Percentiles rank a stretch among this genome's conserved stretches.
Evolutionary conservation across 805 yeast genomes (phyloP).

Genomic region (Cyberlindnera galapagoensis): DNA sequence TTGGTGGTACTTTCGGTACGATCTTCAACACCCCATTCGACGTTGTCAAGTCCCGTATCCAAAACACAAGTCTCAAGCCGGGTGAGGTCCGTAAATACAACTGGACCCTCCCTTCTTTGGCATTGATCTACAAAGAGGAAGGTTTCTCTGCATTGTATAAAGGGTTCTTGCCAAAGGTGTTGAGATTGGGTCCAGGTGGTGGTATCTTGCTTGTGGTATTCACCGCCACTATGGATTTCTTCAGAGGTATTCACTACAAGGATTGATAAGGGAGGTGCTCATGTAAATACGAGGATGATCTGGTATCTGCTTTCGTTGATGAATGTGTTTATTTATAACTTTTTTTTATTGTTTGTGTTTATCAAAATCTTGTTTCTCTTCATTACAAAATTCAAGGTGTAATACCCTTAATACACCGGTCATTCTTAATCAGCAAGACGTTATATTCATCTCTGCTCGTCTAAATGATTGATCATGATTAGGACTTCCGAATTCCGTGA

Average conservation of each 20-base stretch:
- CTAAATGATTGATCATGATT: too few species aligned
- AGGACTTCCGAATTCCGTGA: too few species aligned
- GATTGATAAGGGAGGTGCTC: too few species aligned
- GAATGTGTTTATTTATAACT: too few species aligned
- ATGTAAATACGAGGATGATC: too few species aligned
- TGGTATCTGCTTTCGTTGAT: too few species aligned
- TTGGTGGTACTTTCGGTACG: conserved; percentile 98
- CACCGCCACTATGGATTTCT: conserved; percentile 90
- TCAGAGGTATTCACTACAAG: conserved; percentile 40
- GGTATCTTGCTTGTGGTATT: conserved; percentile 97
- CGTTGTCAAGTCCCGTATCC: conserved; percentile 95
- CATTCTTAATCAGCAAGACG: too few species aligned
- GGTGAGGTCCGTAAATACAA: conserved; percentile 83
- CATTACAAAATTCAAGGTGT: too few species aligned
- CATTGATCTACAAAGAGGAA: conserved; percentile 77
- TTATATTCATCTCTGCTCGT: too few species aligned
- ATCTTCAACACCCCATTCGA: conserved; percentile 93
- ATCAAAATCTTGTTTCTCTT: too few species aligned
- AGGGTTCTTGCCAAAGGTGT: conserved; percentile 95
- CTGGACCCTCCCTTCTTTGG: conserved; percentile 84
- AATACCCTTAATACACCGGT: too few species aligned
- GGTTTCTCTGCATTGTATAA: conserved; percentile 88
- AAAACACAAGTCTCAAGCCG: conserved; percentile 54
- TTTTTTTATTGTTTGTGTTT: too few species aligned
- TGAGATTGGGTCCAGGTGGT: conserved; percentile 99